phyloP scores from a whole-genome alignment of 2,329 filamentous ascomycete genomes.

The Fusarium kyushuense region DNA sequence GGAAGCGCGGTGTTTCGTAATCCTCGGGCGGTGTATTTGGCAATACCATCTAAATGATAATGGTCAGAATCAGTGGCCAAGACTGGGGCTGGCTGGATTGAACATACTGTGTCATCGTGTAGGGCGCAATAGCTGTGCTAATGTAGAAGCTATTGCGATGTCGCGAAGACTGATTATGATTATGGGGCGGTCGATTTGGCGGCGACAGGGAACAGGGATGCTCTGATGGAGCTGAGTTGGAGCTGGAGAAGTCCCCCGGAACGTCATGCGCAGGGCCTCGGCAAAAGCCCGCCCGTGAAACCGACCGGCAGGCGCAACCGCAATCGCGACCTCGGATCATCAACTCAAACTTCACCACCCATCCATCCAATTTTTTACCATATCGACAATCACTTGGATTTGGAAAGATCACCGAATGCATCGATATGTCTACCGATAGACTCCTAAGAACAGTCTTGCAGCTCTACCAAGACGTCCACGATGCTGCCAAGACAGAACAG shows the following conservation, averaged over 20 bases:
- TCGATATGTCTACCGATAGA: conserved; percentile 72
- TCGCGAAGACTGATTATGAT: conserved; percentile 26
- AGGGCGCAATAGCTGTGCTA: conserved; percentile 16
- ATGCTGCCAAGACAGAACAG: conserved; percentile 64
- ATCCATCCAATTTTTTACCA: conserved; percentile 16
- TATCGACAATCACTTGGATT: conserved; percentile 3
- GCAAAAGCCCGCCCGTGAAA: conserved; percentile 47
- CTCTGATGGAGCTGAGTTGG: conserved; percentile 11
- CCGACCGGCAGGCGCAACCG: conserved; percentile 35
- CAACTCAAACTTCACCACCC: conserved; percentile 5
- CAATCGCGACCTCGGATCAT: conserved; percentile 36
- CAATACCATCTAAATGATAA: conserved; percentile 42
- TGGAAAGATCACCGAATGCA: conserved; percentile 16
- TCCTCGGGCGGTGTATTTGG: conserved; percentile 54
- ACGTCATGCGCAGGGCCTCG: conserved; percentile 48
- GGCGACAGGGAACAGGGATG: conserved; percentile 31
- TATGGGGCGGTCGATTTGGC: conserved; percentile 34
- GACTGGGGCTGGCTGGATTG: neutral
- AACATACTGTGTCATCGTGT: conserved; percentile 44
- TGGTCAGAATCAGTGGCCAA: conserved; percentile 14
- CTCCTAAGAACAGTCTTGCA: conserved; percentile 75
- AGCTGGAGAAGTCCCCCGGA: conserved; percentile 31
- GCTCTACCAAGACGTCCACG: conserved; percentile 66
- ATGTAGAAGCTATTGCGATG: conserved; percentile 12
- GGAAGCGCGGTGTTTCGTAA: conserved; percentile 80